phyloP scores from a whole-genome alignment of 768 basidiomycete genomes.

The Tylopilus intermedius region DNA sequence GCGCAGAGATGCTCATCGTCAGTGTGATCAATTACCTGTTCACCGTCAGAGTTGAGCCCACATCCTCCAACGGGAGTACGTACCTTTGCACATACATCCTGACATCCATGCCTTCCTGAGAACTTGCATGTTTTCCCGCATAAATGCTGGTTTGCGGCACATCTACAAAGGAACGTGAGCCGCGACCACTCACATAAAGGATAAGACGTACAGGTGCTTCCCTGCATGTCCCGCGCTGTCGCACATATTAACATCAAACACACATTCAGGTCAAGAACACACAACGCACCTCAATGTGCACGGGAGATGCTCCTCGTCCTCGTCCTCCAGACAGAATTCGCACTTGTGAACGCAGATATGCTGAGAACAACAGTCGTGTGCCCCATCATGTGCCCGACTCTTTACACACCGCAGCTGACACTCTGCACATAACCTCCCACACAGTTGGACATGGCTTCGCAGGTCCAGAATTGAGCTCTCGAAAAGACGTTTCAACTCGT shows the following conservation, averaged over 20 bases:
- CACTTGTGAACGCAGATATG: constrained; percentile 46
- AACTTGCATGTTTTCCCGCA: constrained; percentile 51
- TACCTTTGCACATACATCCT: constrained; percentile 50
- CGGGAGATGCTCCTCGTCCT: constrained; percentile 27
- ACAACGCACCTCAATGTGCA: constrained; percentile 47
- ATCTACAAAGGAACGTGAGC: constrained; percentile 34
- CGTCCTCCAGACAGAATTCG: constrained; percentile 32
- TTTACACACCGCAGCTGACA: constrained; percentile 50
- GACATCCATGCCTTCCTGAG: constrained; percentile 45
- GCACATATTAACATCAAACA: neutral
- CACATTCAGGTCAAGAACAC: neutral
- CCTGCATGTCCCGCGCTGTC: constrained; percentile 56
- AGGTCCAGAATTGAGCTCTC: constrained; percentile 43
- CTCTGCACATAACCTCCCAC: constrained; percentile 40
- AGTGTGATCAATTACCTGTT: constrained; percentile 42
- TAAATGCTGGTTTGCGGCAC: constrained; percentile 46
- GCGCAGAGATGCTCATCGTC: constrained; percentile 52
- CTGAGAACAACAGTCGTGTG: constrained; percentile 47
- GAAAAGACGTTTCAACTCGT: constrained; percentile 41
- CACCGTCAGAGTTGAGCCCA: neutral
- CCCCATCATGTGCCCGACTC: constrained; percentile 39
- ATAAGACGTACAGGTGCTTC: constrained; percentile 43
- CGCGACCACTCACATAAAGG: fast-evolving
- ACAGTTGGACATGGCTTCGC: constrained; percentile 43
- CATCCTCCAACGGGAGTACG: neutral